Conservation (phyloP, 2,329 filamentous ascomycete genomes). For the Tolypocladium ophioglossoides region DNA sequence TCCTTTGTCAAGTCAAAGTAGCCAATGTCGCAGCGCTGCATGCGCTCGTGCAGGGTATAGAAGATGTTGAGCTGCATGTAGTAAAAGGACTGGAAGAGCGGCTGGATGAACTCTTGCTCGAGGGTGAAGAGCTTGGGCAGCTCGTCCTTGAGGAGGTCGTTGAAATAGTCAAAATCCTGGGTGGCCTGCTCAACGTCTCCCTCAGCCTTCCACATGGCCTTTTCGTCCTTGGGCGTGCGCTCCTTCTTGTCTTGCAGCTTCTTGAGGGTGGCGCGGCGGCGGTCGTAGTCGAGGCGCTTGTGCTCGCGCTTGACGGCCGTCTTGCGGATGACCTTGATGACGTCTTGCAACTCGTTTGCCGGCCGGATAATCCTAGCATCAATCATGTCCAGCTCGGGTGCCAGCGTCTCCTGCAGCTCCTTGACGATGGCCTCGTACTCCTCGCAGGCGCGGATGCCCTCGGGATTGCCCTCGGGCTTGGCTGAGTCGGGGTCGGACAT, state of each 20-base stretch:
- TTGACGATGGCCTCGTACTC: slow-evolving; percentile 89
- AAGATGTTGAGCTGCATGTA: slow-evolving; percentile 99
- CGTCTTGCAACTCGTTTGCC: slow-evolving; percentile 83
- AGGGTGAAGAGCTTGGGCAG: slow-evolving; percentile 82
- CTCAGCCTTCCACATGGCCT: slow-evolving; percentile 92
- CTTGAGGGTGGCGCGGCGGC: slow-evolving; percentile 72
- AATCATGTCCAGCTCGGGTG: slow-evolving; percentile 96
- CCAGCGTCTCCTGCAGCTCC: slow-evolving; percentile 78
- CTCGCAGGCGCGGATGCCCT: slow-evolving; percentile 90
- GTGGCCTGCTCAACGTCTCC: slow-evolving; percentile 84
- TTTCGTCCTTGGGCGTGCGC: slow-evolving; percentile 91
- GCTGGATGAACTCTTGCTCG: slow-evolving; percentile 90
- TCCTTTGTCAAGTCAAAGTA: slow-evolving; percentile 92
- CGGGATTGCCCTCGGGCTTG: slow-evolving; percentile 74
- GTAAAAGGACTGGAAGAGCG: slow-evolving; percentile 97
- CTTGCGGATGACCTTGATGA: slow-evolving; percentile 94
- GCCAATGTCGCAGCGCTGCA: slow-evolving; percentile 94
- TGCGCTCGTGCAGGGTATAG: slow-evolving; percentile 94
- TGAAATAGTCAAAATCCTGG: slow-evolving; percentile 96
- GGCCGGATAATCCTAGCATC: slow-evolving; percentile 83
- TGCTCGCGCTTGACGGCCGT: slow-evolving; percentile 82
- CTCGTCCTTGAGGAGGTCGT: slow-evolving; percentile 92
- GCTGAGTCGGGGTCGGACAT: slow-evolving; percentile 85
- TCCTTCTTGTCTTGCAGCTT: slow-evolving; percentile 98
- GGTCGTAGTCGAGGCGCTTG: slow-evolving; percentile 94